A percentile compares a stretch with the other conserved stretches of the same genome.
phyloP scores from a whole-genome alignment of 805 yeast species.

The Suhomyces emberorum region DNA sequence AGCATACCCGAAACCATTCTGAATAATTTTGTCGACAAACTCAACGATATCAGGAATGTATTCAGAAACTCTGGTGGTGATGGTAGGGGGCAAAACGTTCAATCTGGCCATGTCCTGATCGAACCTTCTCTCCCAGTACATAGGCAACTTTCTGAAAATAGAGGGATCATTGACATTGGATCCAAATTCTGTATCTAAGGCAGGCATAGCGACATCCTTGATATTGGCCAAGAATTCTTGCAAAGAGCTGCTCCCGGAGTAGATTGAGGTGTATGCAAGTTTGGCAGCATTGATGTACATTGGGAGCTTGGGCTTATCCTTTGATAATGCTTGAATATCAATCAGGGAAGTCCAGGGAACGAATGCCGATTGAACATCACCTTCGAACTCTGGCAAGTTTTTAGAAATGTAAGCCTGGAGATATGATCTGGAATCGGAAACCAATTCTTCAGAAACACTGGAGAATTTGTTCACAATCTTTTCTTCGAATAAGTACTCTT shows the following conservation, averaged over 20 bases:
- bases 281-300: constrained; percentile 72
- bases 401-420: constrained; percentile 48
- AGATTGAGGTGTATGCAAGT: constrained; percentile 48
- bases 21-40: constrained; percentile 71
- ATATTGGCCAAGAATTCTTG: constrained; percentile 45
- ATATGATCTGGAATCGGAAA: constrained; percentile 39
- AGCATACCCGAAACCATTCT: constrained; percentile 79
- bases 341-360: constrained; percentile 48
- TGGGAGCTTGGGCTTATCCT: constrained; percentile 74
- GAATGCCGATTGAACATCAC: constrained; percentile 36
- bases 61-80: constrained; percentile 93
- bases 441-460: constrained; percentile 32
- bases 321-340: constrained; percentile 49
- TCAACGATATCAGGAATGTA: constrained; percentile 88
- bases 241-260: constrained; percentile 18
- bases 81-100: constrained; percentile 79
- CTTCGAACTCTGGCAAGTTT: constrained; percentile 49
- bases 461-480: constrained; percentile 35
- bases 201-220: constrained; percentile 75
- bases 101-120: constrained; percentile 81
- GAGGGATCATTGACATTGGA: constrained; percentile 78
- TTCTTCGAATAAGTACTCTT: constrained; percentile 71
- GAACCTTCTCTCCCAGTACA: constrained; percentile 84
- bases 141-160: constrained; percentile 76
- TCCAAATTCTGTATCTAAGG: constrained; percentile 70